phyloP scores from a whole-genome alignment of 768 basidiomycete species.

The Termitomyces sp. region DNA sequence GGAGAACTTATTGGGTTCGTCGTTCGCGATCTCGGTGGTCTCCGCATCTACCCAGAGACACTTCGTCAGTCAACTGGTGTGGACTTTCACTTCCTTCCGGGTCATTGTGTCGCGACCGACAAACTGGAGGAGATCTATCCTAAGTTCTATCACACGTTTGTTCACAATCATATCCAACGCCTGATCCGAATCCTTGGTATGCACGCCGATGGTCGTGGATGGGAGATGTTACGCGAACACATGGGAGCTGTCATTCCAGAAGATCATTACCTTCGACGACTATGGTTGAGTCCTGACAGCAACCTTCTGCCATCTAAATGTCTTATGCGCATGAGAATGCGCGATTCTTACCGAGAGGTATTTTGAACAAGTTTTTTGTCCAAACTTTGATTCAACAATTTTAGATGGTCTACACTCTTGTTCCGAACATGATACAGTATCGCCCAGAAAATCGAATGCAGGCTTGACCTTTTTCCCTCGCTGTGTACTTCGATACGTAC shows the following conservation, averaged over 20 bases:
- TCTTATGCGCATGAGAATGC: conserved; percentile 52
- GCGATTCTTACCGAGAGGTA: conserved; percentile 51
- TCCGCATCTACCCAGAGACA: conserved; percentile 48
- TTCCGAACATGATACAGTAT: conserved; percentile 51
- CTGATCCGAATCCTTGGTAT: conserved; percentile 46
- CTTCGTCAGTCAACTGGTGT: conserved; percentile 41
- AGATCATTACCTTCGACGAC: conserved; percentile 37
- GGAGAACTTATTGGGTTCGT: conserved; percentile 44
- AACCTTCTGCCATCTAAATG: conserved; percentile 46
- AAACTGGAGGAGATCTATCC: conserved; percentile 45
- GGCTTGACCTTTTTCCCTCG: background rate
- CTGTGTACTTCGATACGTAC: background rate
- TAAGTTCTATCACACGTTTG: conserved; percentile 55
- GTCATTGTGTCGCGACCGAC: conserved; percentile 44
- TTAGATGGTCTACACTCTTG: conserved; percentile 46
- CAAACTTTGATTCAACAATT: background rate
- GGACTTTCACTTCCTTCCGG: conserved; percentile 45
- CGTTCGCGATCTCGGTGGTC: conserved; percentile 51
- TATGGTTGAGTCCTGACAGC: conserved; percentile 39
- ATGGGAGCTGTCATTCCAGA: conserved; percentile 38
- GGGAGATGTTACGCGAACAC: conserved; percentile 42
- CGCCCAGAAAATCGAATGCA: conserved; percentile 17
- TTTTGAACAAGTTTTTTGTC: conserved; percentile 11
- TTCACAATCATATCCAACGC: conserved; percentile 56
- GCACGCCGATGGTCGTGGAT: conserved; percentile 46